These are phyloP conservation scores for Epichloe scottii DNA, from an alignment of 2,329 filamentous ascomycete species.

Conservation along the genomic window DNA sequence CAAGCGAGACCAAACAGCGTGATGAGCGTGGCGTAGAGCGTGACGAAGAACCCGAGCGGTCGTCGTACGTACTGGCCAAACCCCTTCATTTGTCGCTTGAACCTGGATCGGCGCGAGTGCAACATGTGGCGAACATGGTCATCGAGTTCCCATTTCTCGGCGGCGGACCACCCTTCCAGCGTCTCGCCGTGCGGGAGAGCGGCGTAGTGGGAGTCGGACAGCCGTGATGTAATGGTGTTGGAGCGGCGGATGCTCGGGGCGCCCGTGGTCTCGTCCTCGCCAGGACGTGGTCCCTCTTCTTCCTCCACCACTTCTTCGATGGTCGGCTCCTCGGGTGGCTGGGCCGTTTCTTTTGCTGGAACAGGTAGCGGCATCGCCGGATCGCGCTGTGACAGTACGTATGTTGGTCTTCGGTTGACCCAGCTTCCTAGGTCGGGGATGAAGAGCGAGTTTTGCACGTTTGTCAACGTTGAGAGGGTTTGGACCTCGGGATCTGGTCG, in stretches of 20 bases:
- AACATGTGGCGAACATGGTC: constrained; percentile 82
- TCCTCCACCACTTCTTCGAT: neutral
- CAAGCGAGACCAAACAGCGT: constrained; percentile 76
- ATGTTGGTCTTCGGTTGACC: constrained; percentile 68
- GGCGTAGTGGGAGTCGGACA: constrained; percentile 63
- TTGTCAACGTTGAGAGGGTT: constrained; percentile 71
- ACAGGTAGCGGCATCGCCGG: neutral
- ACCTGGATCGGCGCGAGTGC: constrained; percentile 65
- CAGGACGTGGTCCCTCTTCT: constrained; percentile 5
- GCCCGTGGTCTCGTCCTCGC: constrained; percentile 10
- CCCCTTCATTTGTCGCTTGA: constrained; percentile 67
- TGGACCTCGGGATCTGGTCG: constrained; percentile 65
- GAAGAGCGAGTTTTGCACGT: constrained; percentile 83
- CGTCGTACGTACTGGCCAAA: constrained; percentile 68
- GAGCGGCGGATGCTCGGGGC: constrained; percentile 22
- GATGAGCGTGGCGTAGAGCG: constrained; percentile 70
- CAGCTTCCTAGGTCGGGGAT: constrained; percentile 66
- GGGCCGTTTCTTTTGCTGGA: neutral
- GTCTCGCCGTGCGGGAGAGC: constrained; percentile 63
- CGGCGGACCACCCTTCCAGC: constrained; percentile 61
- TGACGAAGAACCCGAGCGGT: constrained; percentile 73
- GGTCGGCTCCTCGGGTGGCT: constrained; percentile 9
- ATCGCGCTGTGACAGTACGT: constrained; percentile 46
- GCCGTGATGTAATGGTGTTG: constrained; percentile 51
- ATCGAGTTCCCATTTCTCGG: constrained; percentile 66